Base-by-base conservation (phyloP, 2,329 filamentous ascomycete species). In the Pestalotiopsis sp. region DNA sequence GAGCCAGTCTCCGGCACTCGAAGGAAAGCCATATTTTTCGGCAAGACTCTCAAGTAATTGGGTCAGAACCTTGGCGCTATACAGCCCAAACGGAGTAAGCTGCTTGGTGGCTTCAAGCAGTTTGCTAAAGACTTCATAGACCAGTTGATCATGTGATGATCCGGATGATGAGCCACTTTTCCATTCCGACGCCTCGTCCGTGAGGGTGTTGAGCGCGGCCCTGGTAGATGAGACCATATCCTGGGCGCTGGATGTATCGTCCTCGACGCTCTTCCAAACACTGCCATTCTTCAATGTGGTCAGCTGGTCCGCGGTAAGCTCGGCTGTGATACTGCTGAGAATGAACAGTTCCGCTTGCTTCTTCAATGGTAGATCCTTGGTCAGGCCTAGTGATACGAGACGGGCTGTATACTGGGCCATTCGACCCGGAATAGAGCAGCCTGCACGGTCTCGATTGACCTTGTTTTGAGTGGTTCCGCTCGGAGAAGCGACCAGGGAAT, bases 371-470 rank as follows among this genome's bases (percentile, higher is more conserved):
- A 88, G 70, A 0, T 80, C 72, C 0, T 85, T 67, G 2, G 82
- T 73, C 11, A 85, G 72, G 0, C 81, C 80, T 3, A 79, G 77
- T 0, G 78, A 75, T 0, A 94, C 76, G 0, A 96, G 77, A 63
- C 85, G 86, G 5, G 85, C 83, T 0, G 89, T 87, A 77, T 94
- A 97, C 63, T 91, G 84, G 1, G 91, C 89, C 82, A 97, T 92
- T 67, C 95, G 87, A 14, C 93, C 88, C 1, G 94, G 89, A 67
- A 92, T 84, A 2, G 94, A 94, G 39, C 90, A 88, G 0, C 92
- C 92, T 71, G 88, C 87, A 4, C 86, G 83, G 76, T 97, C 94
- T 58, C 91, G 85, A 39, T 78, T 68, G 68, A 2, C 62, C 20
- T 52, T 68, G n/a, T 61, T 14, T n/a, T 71, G 70, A 61, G 69